Base-by-base conservation (phyloP, 768 basidiomycete genomes). In the Gymnopilus dilepis region DNA sequence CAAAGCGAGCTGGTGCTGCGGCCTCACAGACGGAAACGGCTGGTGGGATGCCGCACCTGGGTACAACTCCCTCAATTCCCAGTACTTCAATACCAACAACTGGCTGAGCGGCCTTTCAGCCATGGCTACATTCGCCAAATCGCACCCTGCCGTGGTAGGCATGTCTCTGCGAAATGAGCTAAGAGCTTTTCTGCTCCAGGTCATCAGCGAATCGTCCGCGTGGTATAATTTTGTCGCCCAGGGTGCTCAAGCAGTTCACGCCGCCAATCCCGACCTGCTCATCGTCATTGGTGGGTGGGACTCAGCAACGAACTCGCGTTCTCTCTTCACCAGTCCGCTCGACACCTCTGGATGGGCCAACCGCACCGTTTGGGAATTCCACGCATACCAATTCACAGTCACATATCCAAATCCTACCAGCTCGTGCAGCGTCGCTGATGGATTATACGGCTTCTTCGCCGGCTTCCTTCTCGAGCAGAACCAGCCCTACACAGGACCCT, bases 81-180 rank as follows among this genome's bases (percentile, higher is more conserved):
- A 61, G 17, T 69, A 65, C 37, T 69, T 69, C 56, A 59, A 66
- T 47, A 51, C 54, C 34, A 59, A 61, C 51, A 62, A 69, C 40
- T 66, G 67, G 67, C 54, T 69, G 6, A 58, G 55, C 24, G 67
- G 67, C 3, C 57, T 69, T 13, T 53, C 54, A 12, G 53, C 28
- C 43, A 69, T 69, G 58, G 67, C 67, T 7, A 47, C 54, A 13
- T 65, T 65, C 38, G 54, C 65, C 9, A 55, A 54, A 9, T 40
- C 52, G 26, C 63, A 69, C 41, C 61, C 63, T 6, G 63, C 60
- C 33, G 67, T 69, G 34, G 55, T 69, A 6, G 67, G 60, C 30
- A 66, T 69, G 67, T 69, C 48, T 28, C 15, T 61, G 68, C 72
- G 41, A 2, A 68, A 67, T 47, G 66, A 67, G 47, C 61, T 67